Evolutionary conservation across 1,139 yeast genomes (phyloP), one percentile per base, ranked within the genome.

Genomic region (Blastobotrys petasosporus): DNA sequence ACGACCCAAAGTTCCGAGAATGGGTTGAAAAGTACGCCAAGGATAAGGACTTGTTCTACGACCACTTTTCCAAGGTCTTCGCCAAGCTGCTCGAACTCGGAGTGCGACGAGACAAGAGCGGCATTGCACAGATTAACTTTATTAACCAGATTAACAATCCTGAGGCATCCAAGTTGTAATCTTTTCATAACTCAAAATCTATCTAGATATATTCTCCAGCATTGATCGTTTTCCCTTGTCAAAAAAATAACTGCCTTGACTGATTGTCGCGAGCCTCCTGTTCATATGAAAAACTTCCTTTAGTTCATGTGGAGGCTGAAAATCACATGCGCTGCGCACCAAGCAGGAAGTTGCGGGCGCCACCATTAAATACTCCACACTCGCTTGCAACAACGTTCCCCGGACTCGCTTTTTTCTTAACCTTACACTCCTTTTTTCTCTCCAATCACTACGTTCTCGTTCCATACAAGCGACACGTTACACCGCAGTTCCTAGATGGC

Each of bases 21-120:
- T 77, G 75, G 70, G 82, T 76, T 15, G 74, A 72, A 55, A 61
- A 64, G 48, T 81, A 79, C 59, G 82, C 83, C 35, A 64, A 66
- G 30, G 80, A 79, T 61, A 72, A 76, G 60, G 69, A 66, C 2
- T 59, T 60, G 47, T 81, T 79, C 61, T 73, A 69, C 61, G 59
- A 62, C 12, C 80, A 79, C 60, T 81, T 80, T 57, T 67, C 80
- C 3, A 58, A 58, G 39, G 81, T 72, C 7, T 81, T 79, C 58
- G 62, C 67, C 41, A 77, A 76, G 63, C 66, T 81, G 47, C 58
- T 80, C 44, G 87, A 81, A 62, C 70, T 79, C 41, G 87, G 87
- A 9, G 70, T 70, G 12, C 63, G 69, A 37, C 59, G 71, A 36
- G 66, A 62, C 41, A 47, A 56, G 15, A 51, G 57, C 42, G 68